Base-by-base conservation (phyloP, 768 basidiomycete species). In the Paxillus ammoniavirescens region DNA sequence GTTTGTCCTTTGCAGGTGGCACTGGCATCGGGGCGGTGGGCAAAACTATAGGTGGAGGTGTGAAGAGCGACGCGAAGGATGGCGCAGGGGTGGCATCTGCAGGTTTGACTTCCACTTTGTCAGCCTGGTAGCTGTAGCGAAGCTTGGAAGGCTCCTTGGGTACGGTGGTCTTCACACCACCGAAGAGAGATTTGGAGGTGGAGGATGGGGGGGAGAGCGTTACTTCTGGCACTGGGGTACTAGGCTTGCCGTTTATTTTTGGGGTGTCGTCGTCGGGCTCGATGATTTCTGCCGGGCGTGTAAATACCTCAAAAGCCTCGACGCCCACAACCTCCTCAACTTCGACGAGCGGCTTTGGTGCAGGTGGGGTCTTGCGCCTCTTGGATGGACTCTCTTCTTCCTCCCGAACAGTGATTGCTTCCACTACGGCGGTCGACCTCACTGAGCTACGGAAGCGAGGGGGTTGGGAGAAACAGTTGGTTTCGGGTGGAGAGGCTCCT, bases 91-190 rank as follows among this genome's bases (percentile, higher is more conserved):
- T 45, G 35, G 49, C 36, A 8, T 66, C 66, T 30, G 43, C 40
- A 33, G 53, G 47, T 50, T 60, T 59, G 30, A 61, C 65, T 54
- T 74, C 73, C 28, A 75, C 75, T 55, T 68, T 70, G 50, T 86
- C 86, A 3, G 81, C 78, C 44, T 83, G 81, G 67, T 86, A 82
- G 59, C 87, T 88, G 60, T 78, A 86, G 26, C 89, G 81, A 52
- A 91, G 75, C 63, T 90, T 91, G 54, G 89, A 90, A 2, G 89
- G 88, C 51, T 88, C 86, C 63, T 84, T 88, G 1, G 89, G 89
- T 8, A 78, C 78, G 26, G 75, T 81, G 3, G 79, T 70, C 64
- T 84, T 87, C 40, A 69, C 38, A n/a, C 37, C 36, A 43, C 62
- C 52, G 28, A 65, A 62, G 21, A 57, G 30, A 26, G 59, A 46